Evolutionary conservation across 1,284 basidiomycete species (phyloP).

Genomic region (Ustilago xerochloae): DNA sequence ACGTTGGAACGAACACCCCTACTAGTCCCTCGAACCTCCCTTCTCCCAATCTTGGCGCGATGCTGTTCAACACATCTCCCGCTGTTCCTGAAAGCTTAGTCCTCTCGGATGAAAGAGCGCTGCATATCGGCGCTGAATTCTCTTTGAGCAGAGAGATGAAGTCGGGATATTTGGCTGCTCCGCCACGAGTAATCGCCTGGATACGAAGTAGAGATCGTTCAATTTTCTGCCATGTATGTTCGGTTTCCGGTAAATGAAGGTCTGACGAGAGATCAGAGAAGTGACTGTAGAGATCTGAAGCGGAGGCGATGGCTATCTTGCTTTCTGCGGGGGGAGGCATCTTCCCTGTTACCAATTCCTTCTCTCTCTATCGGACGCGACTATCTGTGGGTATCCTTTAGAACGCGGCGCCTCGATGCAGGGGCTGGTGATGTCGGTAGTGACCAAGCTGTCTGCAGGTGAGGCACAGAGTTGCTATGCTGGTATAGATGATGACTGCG

Average conservation of each 20-base stretch:
- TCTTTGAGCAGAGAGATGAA: slow-evolving; percentile 50
- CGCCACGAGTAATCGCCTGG: slow-evolving; percentile 58
- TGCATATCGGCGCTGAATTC: slow-evolving; percentile 38
- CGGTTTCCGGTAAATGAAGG: slow-evolving; percentile 48
- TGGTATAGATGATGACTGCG: background rate
- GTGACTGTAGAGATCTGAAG: slow-evolving; percentile 14
- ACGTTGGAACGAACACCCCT: slow-evolving; percentile 69
- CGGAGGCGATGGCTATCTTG: slow-evolving; percentile 21
- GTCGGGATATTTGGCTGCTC: slow-evolving; percentile 52
- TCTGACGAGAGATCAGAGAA: slow-evolving; percentile 25
- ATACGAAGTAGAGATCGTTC: slow-evolving; percentile 49
- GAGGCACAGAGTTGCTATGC: too few relatives aligned
- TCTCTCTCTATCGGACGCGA: background rate
- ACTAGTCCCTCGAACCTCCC: slow-evolving; percentile 70
- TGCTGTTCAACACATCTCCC: slow-evolving; percentile 70
- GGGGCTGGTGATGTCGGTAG: too few relatives aligned
- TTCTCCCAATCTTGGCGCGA: slow-evolving; percentile 70
- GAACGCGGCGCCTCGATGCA: too few relatives aligned
- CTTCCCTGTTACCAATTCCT: background rate
- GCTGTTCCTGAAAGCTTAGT: slow-evolving; percentile 71
- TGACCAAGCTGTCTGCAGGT: too few relatives aligned
- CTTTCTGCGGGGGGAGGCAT: slow-evolving; percentile 29
- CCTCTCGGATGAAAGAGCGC: slow-evolving; percentile 70
- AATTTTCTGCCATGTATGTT: slow-evolving; percentile 63
- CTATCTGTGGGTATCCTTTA: too few relatives aligned